phyloP scores from a whole-genome alignment of 2,329 filamentous ascomycete genomes.

The Monilinia laxa region DNA sequence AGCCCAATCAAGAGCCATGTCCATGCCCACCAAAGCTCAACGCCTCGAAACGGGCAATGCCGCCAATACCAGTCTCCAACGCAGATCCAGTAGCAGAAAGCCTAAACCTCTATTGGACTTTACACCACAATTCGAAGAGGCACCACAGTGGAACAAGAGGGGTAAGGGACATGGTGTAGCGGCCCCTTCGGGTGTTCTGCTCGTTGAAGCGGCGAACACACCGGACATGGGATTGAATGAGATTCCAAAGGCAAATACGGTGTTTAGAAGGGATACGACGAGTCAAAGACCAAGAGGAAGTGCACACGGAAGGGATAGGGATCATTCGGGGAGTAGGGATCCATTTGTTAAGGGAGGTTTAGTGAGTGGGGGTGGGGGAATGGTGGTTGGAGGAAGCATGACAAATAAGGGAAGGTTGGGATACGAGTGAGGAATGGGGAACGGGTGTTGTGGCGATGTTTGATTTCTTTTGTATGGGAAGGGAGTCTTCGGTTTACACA shows the following conservation, averaged over 20 bases:
- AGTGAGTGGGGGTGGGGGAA: conserved; percentile 12
- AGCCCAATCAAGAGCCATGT: conserved; percentile 36
- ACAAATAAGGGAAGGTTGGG: not conserved
- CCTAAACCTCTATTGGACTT: conserved; percentile 66
- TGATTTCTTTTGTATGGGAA: not conserved
- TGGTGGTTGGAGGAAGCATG: not conserved
- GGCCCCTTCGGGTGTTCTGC: conserved; percentile 44
- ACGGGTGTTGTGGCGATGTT: not conserved
- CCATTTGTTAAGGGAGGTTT: conserved; percentile 30
- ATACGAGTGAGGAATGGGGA: not conserved
- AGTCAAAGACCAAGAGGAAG: conserved; percentile 22
- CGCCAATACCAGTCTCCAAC: conserved; percentile 21
- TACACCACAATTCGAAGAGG: conserved; percentile 62
- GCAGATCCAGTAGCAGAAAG: conserved; percentile 14
- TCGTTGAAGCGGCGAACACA: conserved; percentile 48
- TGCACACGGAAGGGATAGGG: conserved; percentile 22
- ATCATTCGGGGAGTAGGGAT: conserved; percentile 12
- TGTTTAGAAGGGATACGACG: conserved; percentile 34
- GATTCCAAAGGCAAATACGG: conserved; percentile 28
- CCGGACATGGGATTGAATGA: conserved; percentile 28
- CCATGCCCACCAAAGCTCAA: conserved; percentile 28
- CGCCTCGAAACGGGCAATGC: conserved; percentile 20
- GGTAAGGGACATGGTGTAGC: conserved; percentile 52
- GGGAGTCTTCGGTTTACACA: no score
- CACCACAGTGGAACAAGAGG: conserved; percentile 57